Conservation (phyloP, 495 filamentous ascomycete species). For the Penicillium paxilli region DNA sequence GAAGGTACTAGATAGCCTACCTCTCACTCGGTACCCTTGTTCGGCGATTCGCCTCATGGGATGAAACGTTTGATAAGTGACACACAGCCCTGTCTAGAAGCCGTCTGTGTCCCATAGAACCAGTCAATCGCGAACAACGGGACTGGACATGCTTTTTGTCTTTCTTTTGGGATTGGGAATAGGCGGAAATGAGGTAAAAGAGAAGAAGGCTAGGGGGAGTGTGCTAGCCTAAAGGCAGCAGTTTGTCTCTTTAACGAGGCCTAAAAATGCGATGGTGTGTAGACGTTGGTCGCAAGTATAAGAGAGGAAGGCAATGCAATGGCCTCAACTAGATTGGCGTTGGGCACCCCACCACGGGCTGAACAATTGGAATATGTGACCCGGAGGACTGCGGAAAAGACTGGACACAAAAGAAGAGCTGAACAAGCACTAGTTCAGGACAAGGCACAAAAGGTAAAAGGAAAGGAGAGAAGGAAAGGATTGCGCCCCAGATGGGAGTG, state of each 20-base stretch:
- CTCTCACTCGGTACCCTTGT: conserved; percentile 21
- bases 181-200: conserved; percentile 2
- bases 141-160: conserved; percentile 28
- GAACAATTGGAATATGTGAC: not conserved
- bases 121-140: conserved; percentile 31
- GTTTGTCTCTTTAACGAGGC: not conserved
- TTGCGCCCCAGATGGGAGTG: conserved; percentile 10
- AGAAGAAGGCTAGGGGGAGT: not conserved
- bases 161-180: not conserved
- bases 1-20: conserved; percentile 2
- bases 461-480: conserved; percentile 8
- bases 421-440: conserved; percentile 8
- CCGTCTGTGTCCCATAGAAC: conserved; percentile 39
- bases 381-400: not conserved
- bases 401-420: conserved; percentile 3
- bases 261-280: too few relatives aligned
- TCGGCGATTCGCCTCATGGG: conserved; percentile 33
- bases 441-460: conserved; percentile 10
- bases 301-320: not conserved
- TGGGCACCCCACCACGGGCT: not conserved
- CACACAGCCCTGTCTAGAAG: conserved; percentile 30
- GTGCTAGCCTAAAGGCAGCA: too few relatives aligned
- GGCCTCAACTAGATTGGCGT: not conserved
- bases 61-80: conserved; percentile 32
- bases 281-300: not conserved